These are phyloP conservation scores for Panaeolus cyanescens DNA, from an alignment of 768 basidiomycete genomes.

Conservation along the genomic window DNA sequence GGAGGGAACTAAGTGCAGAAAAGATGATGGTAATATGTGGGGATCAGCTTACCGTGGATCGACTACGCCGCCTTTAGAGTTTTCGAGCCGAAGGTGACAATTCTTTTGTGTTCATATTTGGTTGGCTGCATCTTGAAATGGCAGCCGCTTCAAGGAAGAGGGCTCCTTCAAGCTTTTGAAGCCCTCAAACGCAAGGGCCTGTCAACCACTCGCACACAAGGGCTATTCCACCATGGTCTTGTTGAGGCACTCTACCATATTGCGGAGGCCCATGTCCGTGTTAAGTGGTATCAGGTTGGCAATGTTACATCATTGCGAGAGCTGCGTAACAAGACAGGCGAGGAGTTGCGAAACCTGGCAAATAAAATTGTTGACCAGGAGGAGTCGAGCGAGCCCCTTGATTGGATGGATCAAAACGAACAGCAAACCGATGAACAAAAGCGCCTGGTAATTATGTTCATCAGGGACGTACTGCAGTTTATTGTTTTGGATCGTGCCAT, in stretches of 20 bases:
- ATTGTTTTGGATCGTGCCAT: constrained; percentile 36
- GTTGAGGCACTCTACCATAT: constrained; percentile 37
- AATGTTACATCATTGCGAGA: constrained; percentile 23
- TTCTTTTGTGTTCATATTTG: constrained; percentile 30
- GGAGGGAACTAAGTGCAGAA: constrained; percentile 19
- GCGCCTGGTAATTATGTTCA: constrained; percentile 33
- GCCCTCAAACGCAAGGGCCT: constrained; percentile 31
- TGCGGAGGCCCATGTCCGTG: constrained; percentile 37
- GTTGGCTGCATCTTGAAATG: constrained; percentile 45
- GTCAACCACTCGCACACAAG: constrained; percentile 20
- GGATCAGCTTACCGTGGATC: constrained; percentile 37
- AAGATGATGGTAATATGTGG: constrained; percentile 32
- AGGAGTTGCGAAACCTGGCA: constrained; percentile 27
- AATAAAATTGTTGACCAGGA: constrained; percentile 21
- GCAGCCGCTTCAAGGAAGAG: constrained; percentile 30
- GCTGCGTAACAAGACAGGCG: constrained; percentile 24
- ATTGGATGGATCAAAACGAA: constrained; percentile 7
- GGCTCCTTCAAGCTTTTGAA: constrained; percentile 31
- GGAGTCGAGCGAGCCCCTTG: constrained; percentile 31
- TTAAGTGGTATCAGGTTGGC: constrained; percentile 28
- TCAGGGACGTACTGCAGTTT: constrained; percentile 36
- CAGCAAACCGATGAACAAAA: constrained; percentile 25
- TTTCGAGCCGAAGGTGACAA: constrained; percentile 37
- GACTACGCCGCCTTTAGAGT: constrained; percentile 36
- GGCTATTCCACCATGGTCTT: constrained; percentile 34